Conservation (phyloP, 2,329 filamentous ascomycete species). For the Neophaeococcomyces aloes region DNA sequence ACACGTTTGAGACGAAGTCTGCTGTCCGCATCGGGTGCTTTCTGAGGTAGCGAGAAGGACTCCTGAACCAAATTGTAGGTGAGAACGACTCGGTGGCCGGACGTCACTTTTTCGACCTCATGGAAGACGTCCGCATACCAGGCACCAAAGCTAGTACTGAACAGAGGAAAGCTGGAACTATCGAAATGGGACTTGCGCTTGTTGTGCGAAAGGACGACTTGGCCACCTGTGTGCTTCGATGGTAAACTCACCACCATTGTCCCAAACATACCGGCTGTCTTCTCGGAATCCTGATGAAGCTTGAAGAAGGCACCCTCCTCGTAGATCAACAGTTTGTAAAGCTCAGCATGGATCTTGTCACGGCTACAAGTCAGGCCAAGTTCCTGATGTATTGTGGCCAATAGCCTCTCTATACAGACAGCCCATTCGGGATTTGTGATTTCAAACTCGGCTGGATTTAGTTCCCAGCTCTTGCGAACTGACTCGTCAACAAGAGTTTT, state of each 20-base stretch:
- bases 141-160: constrained; percentile 18
- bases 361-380: constrained; percentile 19
- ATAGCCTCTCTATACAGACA: constrained; percentile 4
- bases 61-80: constrained; percentile 43
- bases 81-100: constrained; percentile 42
- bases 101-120: constrained; percentile 39
- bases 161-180: constrained; percentile 25
- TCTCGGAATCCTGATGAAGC: constrained; percentile 39
- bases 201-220: constrained; percentile 33
- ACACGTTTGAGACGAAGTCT: neutral
- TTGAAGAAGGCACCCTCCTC: constrained; percentile 43
- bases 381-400: constrained; percentile 3
- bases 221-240: constrained; percentile 39
- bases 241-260: constrained; percentile 42
- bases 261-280: constrained; percentile 40
- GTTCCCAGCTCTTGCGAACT: constrained; percentile 36
- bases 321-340: constrained; percentile 42
- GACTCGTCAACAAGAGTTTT: constrained; percentile 33
- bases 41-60: neutral
- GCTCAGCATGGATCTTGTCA: constrained; percentile 26
- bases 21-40: neutral
- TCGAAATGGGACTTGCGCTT: constrained; percentile 26
- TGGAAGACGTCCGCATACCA: constrained; percentile 47
- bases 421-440: constrained; percentile 30
- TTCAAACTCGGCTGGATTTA: constrained; percentile 31